phyloP scores from a whole-genome alignment of 1,284 basidiomycete genomes.

The Golubevia sp. region DNA sequence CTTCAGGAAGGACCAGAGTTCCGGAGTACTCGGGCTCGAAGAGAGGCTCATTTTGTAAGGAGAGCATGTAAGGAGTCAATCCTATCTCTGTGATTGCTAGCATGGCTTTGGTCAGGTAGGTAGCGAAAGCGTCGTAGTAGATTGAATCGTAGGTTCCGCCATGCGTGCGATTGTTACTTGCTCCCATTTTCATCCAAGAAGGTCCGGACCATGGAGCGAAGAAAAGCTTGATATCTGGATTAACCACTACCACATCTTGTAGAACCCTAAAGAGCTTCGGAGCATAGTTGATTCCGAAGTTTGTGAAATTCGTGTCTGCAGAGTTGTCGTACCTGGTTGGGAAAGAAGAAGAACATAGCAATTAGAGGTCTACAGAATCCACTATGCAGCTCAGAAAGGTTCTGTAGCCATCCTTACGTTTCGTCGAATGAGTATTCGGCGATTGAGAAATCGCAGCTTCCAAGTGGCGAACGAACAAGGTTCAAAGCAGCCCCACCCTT shows the following conservation, averaged over 20 bases:
- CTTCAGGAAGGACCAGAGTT: background rate
- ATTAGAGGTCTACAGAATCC: too few species aligned
- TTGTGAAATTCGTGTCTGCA: conserved; percentile 17
- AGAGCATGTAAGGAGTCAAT: conserved; percentile 15
- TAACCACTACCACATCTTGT: conserved; percentile 20
- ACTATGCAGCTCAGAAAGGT: too few species aligned
- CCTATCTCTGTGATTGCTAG: conserved; percentile 18
- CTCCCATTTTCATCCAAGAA: conserved; percentile 38
- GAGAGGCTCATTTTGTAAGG: conserved; percentile 30
- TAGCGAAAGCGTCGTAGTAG: conserved; percentile 23
- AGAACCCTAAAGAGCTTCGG: conserved; percentile 35
- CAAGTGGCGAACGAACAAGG: conserved; percentile 28
- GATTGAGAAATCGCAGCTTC: conserved; percentile 32
- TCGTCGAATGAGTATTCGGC: conserved; percentile 37
- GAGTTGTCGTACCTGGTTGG: conserved; percentile 32
- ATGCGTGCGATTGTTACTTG: conserved; percentile 14
- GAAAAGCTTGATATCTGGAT: conserved; percentile 22
- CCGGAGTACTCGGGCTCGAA: conserved; percentile 3
- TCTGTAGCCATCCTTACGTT: too few species aligned
- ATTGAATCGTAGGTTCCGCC: conserved; percentile 24
- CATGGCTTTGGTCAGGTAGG: conserved; percentile 27
- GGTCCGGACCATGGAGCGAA: conserved; percentile 32
- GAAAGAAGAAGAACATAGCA: too few species aligned
- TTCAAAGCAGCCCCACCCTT: conserved; percentile 29
- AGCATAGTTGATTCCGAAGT: conserved; percentile 32